phyloP scores from a whole-genome alignment of 805 yeast genomes.

The Dipodascopsis uninucleata region DNA sequence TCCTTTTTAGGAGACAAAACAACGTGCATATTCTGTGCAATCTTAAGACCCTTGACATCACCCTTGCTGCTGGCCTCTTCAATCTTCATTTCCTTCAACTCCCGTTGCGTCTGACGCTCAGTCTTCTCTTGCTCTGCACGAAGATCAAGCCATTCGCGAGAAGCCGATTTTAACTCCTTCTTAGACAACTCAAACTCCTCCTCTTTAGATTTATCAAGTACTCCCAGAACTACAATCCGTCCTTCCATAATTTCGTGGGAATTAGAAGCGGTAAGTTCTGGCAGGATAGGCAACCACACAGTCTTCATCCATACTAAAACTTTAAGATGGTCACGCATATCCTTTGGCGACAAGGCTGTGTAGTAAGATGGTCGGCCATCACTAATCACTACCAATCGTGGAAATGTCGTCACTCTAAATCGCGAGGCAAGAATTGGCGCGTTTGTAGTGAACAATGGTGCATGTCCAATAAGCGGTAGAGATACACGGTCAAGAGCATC shows the following conservation, averaged over 20 bases:
- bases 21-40: slow-evolving; percentile 33
- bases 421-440: slow-evolving; percentile 32
- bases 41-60: slow-evolving; percentile 33
- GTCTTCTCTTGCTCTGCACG: slow-evolving; percentile 28
- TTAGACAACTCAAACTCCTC: slow-evolving; percentile 29
- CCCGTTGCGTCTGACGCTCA: slow-evolving; percentile 32
- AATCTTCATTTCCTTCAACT: slow-evolving; percentile 33
- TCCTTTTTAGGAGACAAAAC: slow-evolving; percentile 27
- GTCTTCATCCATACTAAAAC: slow-evolving; percentile 35
- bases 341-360: slow-evolving; percentile 35
- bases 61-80: slow-evolving; percentile 37
- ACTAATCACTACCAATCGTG: slow-evolving; percentile 35
- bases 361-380: slow-evolving; percentile 32
- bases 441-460: slow-evolving; percentile 33
- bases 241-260: slow-evolving; percentile 34
- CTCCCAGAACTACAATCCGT: slow-evolving; percentile 34
- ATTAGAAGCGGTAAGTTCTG: slow-evolving; percentile 38
- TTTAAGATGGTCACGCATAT: slow-evolving; percentile 34
- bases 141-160: slow-evolving; percentile 31
- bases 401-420: slow-evolving; percentile 33
- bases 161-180: slow-evolving; percentile 34
- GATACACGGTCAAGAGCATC: slow-evolving; percentile 37
- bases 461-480: slow-evolving; percentile 35
- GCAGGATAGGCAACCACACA: slow-evolving; percentile 38
- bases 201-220: slow-evolving; percentile 34